A percentile compares a stretch with the other conserved stretches of the same genome.
These are phyloP conservation scores for Pseudocohnilembus persalinus DNA, from an alignment of 169 alveolate genomes.

Conservation along the genomic window DNA sequence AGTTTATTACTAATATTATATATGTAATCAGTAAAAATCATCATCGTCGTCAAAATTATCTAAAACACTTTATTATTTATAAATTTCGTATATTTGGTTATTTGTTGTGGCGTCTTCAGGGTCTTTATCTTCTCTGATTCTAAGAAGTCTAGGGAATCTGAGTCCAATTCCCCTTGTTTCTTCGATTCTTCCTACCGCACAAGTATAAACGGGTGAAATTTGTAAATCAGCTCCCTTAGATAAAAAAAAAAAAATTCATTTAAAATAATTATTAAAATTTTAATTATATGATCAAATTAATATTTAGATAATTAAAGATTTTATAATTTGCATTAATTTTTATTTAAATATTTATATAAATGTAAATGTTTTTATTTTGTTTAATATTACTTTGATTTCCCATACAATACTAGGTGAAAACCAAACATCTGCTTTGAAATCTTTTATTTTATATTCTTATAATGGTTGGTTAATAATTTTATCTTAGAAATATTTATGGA, in stretches of 20 bases:
- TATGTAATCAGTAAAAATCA: constrained; percentile 37
- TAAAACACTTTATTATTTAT: constrained; percentile 67
- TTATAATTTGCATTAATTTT: too few species aligned
- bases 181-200: constrained; percentile 87
- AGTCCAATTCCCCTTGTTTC: constrained; percentile 94
- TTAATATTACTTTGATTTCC: too few species aligned
- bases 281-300: too few species aligned
- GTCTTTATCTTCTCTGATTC: constrained; percentile 95
- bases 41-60: constrained; percentile 39
- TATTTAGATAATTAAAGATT: too few species aligned
- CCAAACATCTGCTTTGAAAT: constrained; percentile 88
- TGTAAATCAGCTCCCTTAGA: constrained; percentile 98
- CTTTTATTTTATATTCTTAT: constrained; percentile 61
- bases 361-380: too few species aligned
- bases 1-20: too few species aligned
- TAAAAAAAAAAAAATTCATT: too few species aligned
- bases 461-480: constrained; percentile 70
- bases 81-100: constrained; percentile 88
- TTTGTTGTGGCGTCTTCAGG: constrained; percentile 94
- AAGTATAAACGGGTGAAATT: constrained; percentile 96
- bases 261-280: too few species aligned
- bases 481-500: constrained; percentile 83
- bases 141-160: constrained; percentile 97
- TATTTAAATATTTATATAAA: too few species aligned
- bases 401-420: constrained; percentile 94